Evolutionary conservation across 768 basidiomycete genomes (phyloP), one percentile per base, ranked within the genome.

Genomic region (Cystofilobasidium capitatum): DNA sequence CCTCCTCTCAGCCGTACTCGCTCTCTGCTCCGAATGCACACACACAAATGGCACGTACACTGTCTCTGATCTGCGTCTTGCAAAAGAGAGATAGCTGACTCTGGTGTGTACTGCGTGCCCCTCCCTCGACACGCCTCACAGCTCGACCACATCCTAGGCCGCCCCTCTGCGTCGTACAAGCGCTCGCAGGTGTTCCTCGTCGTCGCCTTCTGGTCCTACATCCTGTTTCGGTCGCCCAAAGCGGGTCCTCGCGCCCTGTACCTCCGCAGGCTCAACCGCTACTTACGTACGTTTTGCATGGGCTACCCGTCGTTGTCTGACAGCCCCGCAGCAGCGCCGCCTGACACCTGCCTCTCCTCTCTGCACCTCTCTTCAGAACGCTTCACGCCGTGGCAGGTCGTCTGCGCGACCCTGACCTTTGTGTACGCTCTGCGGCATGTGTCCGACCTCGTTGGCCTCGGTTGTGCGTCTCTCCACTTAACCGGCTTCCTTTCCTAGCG

Each of bases 361-460:
- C 24, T 42, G 14, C 36, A 13, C 29, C 14, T 17, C 35, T 9
- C 55, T 8, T 40, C 63, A 91, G 86, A 82, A 74, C 84, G 85
- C 26, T 94, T 91, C 79, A 88, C 92, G 0, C 96, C 96, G n/a
- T 99, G 91, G 87, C 93, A 99, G 74, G 82, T 97, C 72, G 83
- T 97, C 59, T 82, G 91, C 64, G 88, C 84, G 71, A 90, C 91
- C 0, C 78, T 96, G 66, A 96, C 92, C 1, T 77, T 84, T 35
- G 80, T 94, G 6, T 99, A 97, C 75, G 86, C 89, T 22, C 74
- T 87, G 58, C 81, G 88, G 16, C 89, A 97, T 76, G 78, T 92
- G 16, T 91, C 93, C 77, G 88, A 86, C 77, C 81, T 96, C 20
- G 76, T 93, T 9, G 91, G 91, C 4, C 80, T 94, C 20, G 85